These are phyloP conservation scores for Pseudoneurospora amorphoporcata DNA, from an alignment of 495 filamentous ascomycete genomes.

Conservation along the genomic window DNA sequence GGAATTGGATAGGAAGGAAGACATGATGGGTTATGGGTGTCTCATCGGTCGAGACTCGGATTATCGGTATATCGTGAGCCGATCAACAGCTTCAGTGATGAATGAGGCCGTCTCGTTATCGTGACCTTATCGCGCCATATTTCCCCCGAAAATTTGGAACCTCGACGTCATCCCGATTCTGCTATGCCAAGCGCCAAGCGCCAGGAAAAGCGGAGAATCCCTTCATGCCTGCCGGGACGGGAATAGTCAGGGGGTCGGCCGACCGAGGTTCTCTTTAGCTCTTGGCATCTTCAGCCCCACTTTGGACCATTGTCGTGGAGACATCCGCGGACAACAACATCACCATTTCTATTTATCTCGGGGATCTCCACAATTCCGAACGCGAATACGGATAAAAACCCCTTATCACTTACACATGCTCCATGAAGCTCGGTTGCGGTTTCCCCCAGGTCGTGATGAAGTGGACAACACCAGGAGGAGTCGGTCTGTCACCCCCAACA, in stretches of 20 bases:
- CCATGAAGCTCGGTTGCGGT: not conserved
- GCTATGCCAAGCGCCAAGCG: not conserved
- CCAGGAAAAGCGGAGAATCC: not conserved
- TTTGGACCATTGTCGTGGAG: not conserved
- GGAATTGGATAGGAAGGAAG: slow-evolving; percentile 27
- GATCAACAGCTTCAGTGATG: not conserved
- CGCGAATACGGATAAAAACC: not conserved
- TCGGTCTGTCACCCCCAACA: not conserved
- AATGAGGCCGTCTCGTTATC: not conserved
- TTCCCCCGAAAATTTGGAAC: not conserved
- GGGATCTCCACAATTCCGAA: not conserved
- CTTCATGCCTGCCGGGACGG: not conserved
- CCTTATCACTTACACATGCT: not conserved
- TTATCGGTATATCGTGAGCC: not conserved
- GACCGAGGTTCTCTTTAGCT: not conserved
- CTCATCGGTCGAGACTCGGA: not conserved
- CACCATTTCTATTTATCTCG: not conserved
- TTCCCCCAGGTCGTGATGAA: not conserved
- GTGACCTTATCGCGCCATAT: not conserved
- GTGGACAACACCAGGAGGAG: not conserved
- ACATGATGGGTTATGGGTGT: slow-evolving; percentile 15
- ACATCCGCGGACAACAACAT: not conserved
- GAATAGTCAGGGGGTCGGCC: not conserved
- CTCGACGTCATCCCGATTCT: not conserved
- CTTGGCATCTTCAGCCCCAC: not conserved